Percentiles rank a stretch among this genome's conserved stretches.
Conservation (phyloP, 805 yeast genomes). For the Lachancea lanzarotensis region DNA sequence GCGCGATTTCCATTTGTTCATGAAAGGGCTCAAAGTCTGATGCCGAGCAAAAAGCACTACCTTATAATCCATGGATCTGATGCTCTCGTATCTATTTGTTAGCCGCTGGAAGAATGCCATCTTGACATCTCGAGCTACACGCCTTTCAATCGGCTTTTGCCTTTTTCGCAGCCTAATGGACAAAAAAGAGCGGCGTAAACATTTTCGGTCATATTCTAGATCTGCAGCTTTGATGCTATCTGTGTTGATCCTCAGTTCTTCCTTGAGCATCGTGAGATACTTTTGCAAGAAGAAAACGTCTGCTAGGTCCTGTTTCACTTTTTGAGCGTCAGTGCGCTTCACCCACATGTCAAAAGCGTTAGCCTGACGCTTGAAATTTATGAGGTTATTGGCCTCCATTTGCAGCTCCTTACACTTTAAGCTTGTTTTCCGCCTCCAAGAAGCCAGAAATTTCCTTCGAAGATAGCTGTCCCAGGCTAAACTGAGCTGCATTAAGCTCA, state of each 20-base stretch:
- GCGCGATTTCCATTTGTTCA: neutral
- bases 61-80: neutral
- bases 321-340: slow-evolving; percentile 12
- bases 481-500: slow-evolving; percentile 11
- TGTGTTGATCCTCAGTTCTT: neutral
- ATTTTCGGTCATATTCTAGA: neutral
- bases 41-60: neutral
- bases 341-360: slow-evolving; percentile 17
- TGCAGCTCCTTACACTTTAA: slow-evolving; percentile 2
- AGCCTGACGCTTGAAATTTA: slow-evolving; percentile 14
- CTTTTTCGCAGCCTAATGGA: neutral
- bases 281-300: slow-evolving; percentile 21
- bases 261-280: slow-evolving; percentile 10
- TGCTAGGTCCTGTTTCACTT: slow-evolving; percentile 18
- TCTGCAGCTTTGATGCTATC: neutral
- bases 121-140: neutral
- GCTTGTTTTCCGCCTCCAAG: slow-evolving; percentile 11
- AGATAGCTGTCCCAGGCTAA: slow-evolving; percentile 14
- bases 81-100: neutral
- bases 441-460: slow-evolving; percentile 9
- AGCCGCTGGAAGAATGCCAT: neutral
- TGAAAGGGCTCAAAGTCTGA: neutral
- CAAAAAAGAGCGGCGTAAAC: neutral
- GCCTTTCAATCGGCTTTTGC: neutral
- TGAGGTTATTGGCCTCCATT: slow-evolving; percentile 14